Base-by-base conservation (phyloP, 2,329 filamentous ascomycete species). In the Sporothrix euskadiensis region DNA sequence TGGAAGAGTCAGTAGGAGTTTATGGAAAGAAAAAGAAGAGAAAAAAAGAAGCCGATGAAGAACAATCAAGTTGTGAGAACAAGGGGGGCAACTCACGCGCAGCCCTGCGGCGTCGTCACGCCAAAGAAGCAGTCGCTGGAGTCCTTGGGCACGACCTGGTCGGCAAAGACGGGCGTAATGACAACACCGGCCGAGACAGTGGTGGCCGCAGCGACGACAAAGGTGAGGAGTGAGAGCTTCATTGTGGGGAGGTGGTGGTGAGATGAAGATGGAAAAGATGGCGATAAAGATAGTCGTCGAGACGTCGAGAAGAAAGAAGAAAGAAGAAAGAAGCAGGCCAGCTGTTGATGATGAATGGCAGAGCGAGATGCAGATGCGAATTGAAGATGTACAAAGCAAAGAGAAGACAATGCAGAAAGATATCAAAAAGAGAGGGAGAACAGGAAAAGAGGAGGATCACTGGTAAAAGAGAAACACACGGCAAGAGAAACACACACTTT, bases 71-170 rank as follows among this genome's bases (percentile, higher is more conserved):
- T 26, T 26, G 26, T 26, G 26, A 26, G 26, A 26, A 26, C 1
- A 26, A 26, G 26, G 26, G 26, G 26, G 52, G n/a, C 4, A 4
- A 71, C 86, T 76, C 78, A 89, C 88, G 82, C 88, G 85, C 88
- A 89, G 47, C 88, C 88, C 71, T 83, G 81, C 4, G 88, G 86
- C 44, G 88, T 89, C 5, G 84, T 83, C 22, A 87, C 85, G 47
- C 88, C 88, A 77, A 85, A 88, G 76, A 84, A 86, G 78, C 88
- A 89, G 78, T 89, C 88, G 39, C 83, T 85, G 1, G 77, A 49
- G 22, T 79, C 76, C 77, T 83, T 85, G 39, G 81, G 77, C n/a
- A 89, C 84, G 47, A 89, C 81, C 79, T 88, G 87, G 75, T 88
- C 80, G 30, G 78, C 74, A 57, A 79, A 80, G 76, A 89, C 83